Conservation (phyloP, 805 yeast species). For the Cyberlindnera suaveolens region DNA sequence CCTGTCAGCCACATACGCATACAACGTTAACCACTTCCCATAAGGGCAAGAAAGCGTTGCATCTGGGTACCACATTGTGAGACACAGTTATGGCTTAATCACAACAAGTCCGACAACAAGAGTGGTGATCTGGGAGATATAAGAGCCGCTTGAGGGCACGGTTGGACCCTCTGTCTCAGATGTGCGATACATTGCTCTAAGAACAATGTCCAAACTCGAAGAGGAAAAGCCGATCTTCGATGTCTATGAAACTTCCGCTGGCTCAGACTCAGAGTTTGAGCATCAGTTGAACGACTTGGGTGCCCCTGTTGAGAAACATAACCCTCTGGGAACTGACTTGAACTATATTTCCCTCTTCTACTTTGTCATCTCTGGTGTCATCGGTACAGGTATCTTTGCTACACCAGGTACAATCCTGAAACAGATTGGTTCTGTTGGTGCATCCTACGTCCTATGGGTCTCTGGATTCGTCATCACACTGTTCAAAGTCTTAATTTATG, state of each 20-base stretch:
- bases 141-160: too few relatives aligned
- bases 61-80: too few relatives aligned
- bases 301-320: slow-evolving; percentile 35
- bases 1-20: too few relatives aligned
- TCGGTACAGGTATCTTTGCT: slow-evolving; percentile 54
- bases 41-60: too few relatives aligned
- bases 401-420: slow-evolving; percentile 43
- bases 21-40: too few relatives aligned
- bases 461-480: slow-evolving; percentile 34
- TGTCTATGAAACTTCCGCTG: not conserved
- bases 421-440: slow-evolving; percentile 39
- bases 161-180: not conserved
- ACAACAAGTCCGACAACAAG: too few relatives aligned
- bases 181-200: not conserved
- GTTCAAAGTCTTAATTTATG: slow-evolving; percentile 31
- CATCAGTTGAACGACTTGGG: slow-evolving; percentile 22
- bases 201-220: not conserved
- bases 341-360: slow-evolving; percentile 49
- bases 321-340: slow-evolving; percentile 34
- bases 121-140: too few relatives aligned
- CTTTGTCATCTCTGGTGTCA: slow-evolving; percentile 44
- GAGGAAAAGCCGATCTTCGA: not conserved
- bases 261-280: slow-evolving; percentile 1
- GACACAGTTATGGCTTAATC: too few relatives aligned
- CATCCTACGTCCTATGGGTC: slow-evolving; percentile 38